A percentile compares a stretch with the other conserved stretches of the same genome.
phyloP scores from a whole-genome alignment of 2,329 filamentous ascomycete species.

The Cryphonectria naterciae region DNA sequence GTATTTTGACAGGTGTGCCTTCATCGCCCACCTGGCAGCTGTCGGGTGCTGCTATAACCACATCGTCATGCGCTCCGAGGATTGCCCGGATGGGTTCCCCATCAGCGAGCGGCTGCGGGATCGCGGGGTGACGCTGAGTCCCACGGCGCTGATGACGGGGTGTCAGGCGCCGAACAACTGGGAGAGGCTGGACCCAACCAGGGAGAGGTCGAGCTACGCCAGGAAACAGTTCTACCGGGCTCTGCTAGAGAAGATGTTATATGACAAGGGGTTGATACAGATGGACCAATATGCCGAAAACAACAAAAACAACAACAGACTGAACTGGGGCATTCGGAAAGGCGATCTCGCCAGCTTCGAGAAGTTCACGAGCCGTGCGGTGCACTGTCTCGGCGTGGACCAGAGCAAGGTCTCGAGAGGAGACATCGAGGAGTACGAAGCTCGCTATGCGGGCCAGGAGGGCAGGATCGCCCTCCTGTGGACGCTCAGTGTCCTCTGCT shows the following conservation, averaged over 20 bases:
- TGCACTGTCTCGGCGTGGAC: slow-evolving; percentile 33
- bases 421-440: slow-evolving; percentile 36
- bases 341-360: slow-evolving; percentile 35
- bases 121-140: slow-evolving; percentile 33
- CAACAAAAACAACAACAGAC: slow-evolving; percentile 29
- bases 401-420: slow-evolving; percentile 24
- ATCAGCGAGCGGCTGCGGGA: slow-evolving; percentile 42
- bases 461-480: slow-evolving; percentile 39
- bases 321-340: slow-evolving; percentile 39
- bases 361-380: slow-evolving; percentile 35
- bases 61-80: slow-evolving; percentile 38
- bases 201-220: slow-evolving; percentile 29
- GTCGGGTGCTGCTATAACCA: slow-evolving; percentile 43
- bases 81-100: slow-evolving; percentile 42
- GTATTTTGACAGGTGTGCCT: slow-evolving; percentile 34
- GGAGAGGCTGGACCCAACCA: slow-evolving; percentile 32
- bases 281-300: slow-evolving; percentile 16
- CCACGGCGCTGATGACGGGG: slow-evolving; percentile 40
- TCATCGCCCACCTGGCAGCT: slow-evolving; percentile 34
- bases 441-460: slow-evolving; percentile 32
- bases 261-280: slow-evolving; percentile 33
- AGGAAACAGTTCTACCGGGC: slow-evolving; percentile 25
- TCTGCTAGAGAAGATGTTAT: slow-evolving; percentile 23
- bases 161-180: slow-evolving; percentile 42
- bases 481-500: slow-evolving; percentile 40